Evolutionary conservation across 106 monocot species (phyloP), one percentile per base, ranked within the genome.

Genomic region (Amphibolis antarctica): DNA sequence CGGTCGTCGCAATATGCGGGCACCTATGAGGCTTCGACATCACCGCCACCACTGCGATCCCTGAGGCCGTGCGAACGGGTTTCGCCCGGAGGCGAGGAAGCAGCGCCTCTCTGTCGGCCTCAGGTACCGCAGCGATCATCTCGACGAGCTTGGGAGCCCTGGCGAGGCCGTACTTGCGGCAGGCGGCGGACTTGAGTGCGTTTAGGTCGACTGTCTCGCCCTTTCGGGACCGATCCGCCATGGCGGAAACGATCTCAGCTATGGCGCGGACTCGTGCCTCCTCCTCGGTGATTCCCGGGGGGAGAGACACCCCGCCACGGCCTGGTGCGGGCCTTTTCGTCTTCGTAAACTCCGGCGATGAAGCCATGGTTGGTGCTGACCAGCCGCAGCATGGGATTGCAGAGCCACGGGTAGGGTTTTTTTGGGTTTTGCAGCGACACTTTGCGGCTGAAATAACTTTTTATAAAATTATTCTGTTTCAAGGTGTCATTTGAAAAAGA

Each of bases 21-120:
- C 98, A 98, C 13, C 98, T 60, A 56, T 98, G 98, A 12, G 98
- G 98, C 79, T 98, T 98, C 47, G 98, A 98, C 98, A 98, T 98
- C 23, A 98, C 98, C 26, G 98, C 98, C 21, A 98, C 98, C 5
- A 98, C 98, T 9, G 98, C 98, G 68, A 98, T 98, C 3, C 98
- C 98, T 4, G 91, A 91, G 13, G 98, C 98, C 49, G 98, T 98
- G n/a, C 98, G 71, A 25, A 98, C 98, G 24, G 98, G 98, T 67
- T 98, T 98, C 4, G 98, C 98, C 2, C 81, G 69, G 25, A 98
- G 80, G 58, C 76, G 70, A 20, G 98, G 98, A 42, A 98, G 85
- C 45, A 98, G 84, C 6, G 79, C 76, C 2, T 76, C 82, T 9
- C 87, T 84, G 77, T 98, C 98, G 26, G 77, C 70, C 72, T 98